These are phyloP conservation scores for Zea mays DNA, from an alignment of 176 grass and related monocot species.

Conservation along the genomic window DNA sequence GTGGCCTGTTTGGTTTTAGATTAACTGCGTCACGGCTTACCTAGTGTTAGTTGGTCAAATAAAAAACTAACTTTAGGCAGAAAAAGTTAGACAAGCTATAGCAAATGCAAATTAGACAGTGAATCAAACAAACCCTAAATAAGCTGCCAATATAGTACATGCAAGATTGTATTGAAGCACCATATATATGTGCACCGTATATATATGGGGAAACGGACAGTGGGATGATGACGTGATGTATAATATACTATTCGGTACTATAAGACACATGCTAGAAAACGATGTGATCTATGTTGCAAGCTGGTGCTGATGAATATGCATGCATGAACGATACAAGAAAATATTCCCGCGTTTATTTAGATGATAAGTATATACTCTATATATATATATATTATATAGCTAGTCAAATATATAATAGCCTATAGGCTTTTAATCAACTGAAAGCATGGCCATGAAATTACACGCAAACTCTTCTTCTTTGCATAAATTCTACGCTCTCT, in stretches of 20 bases:
- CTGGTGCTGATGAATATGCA: conserved; percentile 30
- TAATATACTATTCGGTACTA: conserved; percentile 16
- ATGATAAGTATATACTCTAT: not conserved
- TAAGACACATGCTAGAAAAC: conserved; percentile 41
- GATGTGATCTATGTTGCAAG: conserved; percentile 12
- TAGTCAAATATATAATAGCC: not conserved
- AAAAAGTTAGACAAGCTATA: no score
- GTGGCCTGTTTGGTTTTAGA: no score
- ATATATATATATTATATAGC: no score
- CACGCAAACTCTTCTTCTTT: not conserved
- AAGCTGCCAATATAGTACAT: not conserved
- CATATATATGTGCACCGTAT: not conserved
- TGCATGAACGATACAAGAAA: not conserved
- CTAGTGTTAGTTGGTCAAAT: no score
- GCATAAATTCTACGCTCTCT: not conserved
- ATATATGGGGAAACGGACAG: not conserved
- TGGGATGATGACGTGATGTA: conserved; percentile 10
- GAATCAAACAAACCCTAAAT: no score
- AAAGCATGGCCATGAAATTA: conserved; percentile 15
- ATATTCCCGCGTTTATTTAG: not conserved
- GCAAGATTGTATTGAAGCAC: not conserved
- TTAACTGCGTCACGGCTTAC: no score
- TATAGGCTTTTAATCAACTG: conserved; percentile 14
- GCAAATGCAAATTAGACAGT: no score
- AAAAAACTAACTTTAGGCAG: no score